These are phyloP conservation scores for Linum usitatissimum DNA, from an alignment of 345 rosid species.

Conservation along the genomic window DNA sequence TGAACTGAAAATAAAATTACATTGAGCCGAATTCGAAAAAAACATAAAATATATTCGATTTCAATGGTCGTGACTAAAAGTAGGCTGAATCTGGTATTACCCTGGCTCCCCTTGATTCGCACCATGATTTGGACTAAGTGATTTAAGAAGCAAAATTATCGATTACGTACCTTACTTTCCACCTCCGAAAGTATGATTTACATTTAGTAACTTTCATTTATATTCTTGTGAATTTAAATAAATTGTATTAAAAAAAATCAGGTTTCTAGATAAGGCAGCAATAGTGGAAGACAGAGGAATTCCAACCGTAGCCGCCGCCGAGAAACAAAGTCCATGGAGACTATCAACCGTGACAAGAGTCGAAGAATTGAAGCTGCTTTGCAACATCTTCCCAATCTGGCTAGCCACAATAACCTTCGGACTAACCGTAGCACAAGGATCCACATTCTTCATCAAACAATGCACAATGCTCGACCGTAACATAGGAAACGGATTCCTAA, in stretches of 20 bases:
- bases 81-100: too few relatives aligned
- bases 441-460: conserved; percentile 95
- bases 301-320: conserved; percentile 7
- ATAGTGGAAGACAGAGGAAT: conserved; percentile 31
- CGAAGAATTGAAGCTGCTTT: conserved; percentile 76
- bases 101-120: too few relatives aligned
- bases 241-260: conserved; percentile 10
- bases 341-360: conserved; percentile 70
- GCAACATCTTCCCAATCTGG: conserved; percentile 92
- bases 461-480: conserved; percentile 36
- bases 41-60: too few relatives aligned
- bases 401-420: conserved; percentile 66
- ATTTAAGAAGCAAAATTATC: too few relatives aligned
- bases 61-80: too few relatives aligned
- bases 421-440: conserved; percentile 51
- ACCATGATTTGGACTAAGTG: too few relatives aligned
- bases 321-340: conserved; percentile 58
- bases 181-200: too few relatives aligned
- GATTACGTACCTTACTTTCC: too few relatives aligned
- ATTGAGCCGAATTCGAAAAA: too few relatives aligned
- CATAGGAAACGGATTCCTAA: conserved; percentile 29
- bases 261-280: conserved; percentile 93
- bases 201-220: too few relatives aligned
- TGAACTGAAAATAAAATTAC: too few relatives aligned
- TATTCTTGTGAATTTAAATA: too few relatives aligned